Evolutionary conservation across 164 flowering plant species (phyloP).

Genomic region (grape (Vitis vinifera)): ASM3070453v1 NC_081810.1:1552501-1553000

Average conservation of each 20-base stretch:
- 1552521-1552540: too few species aligned
- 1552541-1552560: too few species aligned
- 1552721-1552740: not conserved
- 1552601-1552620: too few species aligned
- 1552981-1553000: too few species aligned
- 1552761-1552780: not conserved
- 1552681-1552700: too few species aligned
- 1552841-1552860: constrained; percentile 88
- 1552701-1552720: not conserved
- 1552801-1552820: not conserved
- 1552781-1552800: not conserved
- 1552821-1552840: constrained; percentile 89
- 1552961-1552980: not conserved
- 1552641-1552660: not conserved
- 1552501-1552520: too few species aligned
- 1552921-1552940: constrained; percentile 96
- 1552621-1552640: too few species aligned
- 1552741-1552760: not conserved
- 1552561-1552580: too few species aligned
- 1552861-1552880: constrained; percentile 76
- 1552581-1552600: too few species aligned
- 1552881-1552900: constrained; percentile 86
- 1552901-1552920: constrained; percentile 91
- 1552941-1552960: constrained; percentile 2
- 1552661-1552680: not conserved